Percentiles rank a stretch among this genome's conserved stretches.
These are phyloP conservation scores for Hippophae rhamnoides DNA, from an alignment of 306 rosid species.

Conservation along the genomic window DNA sequence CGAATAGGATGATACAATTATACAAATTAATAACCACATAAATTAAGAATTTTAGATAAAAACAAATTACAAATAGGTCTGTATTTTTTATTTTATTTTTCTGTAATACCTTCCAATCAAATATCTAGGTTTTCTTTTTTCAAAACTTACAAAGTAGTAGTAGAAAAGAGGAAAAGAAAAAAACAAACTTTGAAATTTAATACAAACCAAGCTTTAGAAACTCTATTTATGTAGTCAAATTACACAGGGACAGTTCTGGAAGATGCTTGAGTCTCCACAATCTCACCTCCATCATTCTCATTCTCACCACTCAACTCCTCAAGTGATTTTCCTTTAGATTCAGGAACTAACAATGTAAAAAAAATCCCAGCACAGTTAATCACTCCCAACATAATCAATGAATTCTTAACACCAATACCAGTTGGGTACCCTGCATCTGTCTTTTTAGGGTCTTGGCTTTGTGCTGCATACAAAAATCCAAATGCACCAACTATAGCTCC, in stretches of 20 bases:
- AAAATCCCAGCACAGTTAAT: slow-evolving; percentile 53
- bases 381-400: slow-evolving; percentile 60
- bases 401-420: slow-evolving; percentile 68
- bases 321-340: slow-evolving; percentile 72
- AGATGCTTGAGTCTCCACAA: slow-evolving; percentile 1
- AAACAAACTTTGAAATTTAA: neutral
- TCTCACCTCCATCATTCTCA: slow-evolving; percentile 25
- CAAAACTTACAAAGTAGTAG: too few relatives aligned
- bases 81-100: too few relatives aligned
- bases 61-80: too few relatives aligned
- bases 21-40: too few relatives aligned
- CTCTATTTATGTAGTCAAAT: neutral
- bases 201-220: neutral
- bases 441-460: slow-evolving; percentile 18
- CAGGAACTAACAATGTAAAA: slow-evolving; percentile 72
- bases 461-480: slow-evolving; percentile 82
- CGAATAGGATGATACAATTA: too few relatives aligned
- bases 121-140: too few relatives aligned
- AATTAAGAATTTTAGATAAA: too few relatives aligned
- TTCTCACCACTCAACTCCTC: slow-evolving; percentile 82
- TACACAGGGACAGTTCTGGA: slow-evolving; percentile 41
- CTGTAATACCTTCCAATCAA: too few relatives aligned
- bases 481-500: slow-evolving; percentile 91
- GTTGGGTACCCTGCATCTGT: slow-evolving; percentile 58
- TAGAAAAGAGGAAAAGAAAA: neutral